Percentiles rank a stretch among this genome's conserved stretches.
Evolutionary conservation across 805 yeast genomes (phyloP).

Genomic region (Metschnikowia shivogae): DNA sequence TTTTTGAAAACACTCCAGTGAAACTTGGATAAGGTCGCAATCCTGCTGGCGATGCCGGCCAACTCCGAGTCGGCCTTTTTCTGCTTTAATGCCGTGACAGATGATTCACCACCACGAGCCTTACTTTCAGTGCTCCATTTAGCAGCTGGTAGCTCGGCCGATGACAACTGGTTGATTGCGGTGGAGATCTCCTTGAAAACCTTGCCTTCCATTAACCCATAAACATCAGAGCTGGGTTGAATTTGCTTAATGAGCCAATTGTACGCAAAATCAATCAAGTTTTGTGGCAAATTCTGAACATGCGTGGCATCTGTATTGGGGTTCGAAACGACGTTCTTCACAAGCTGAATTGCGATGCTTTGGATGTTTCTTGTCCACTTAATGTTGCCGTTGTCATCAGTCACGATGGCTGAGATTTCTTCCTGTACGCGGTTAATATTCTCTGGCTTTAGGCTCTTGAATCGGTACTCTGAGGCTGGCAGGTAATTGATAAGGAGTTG

Average conservation of each 20-base stretch:
- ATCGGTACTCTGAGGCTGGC: constrained; percentile 19
- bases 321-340: constrained; percentile 33
- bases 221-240: constrained; percentile 76
- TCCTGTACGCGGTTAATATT: constrained; percentile 51
- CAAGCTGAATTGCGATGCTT: constrained; percentile 65
- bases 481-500: constrained; percentile 50
- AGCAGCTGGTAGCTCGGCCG: neutral
- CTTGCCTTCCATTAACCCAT: constrained; percentile 68
- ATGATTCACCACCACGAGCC: constrained; percentile 3
- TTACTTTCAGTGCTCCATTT: constrained; percentile 6
- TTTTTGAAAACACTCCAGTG: constrained; percentile 82
- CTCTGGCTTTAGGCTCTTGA: constrained; percentile 25
- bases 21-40: constrained; percentile 64
- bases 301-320: constrained; percentile 11
- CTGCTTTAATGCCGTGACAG: constrained; percentile 6
- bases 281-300: constrained; percentile 31
- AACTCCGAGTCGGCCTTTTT: constrained; percentile 41
- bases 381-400: constrained; percentile 81
- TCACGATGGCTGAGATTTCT: constrained; percentile 72
- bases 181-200: constrained; percentile 42
- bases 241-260: constrained; percentile 83
- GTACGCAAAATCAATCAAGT: constrained; percentile 55
- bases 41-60: constrained; percentile 52
- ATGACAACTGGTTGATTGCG: neutral
- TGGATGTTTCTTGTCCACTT: constrained; percentile 86